phyloP scores from a whole-genome alignment of 1,284 basidiomycete genomes.

The Cutaneotrichosporon sp. region DNA sequence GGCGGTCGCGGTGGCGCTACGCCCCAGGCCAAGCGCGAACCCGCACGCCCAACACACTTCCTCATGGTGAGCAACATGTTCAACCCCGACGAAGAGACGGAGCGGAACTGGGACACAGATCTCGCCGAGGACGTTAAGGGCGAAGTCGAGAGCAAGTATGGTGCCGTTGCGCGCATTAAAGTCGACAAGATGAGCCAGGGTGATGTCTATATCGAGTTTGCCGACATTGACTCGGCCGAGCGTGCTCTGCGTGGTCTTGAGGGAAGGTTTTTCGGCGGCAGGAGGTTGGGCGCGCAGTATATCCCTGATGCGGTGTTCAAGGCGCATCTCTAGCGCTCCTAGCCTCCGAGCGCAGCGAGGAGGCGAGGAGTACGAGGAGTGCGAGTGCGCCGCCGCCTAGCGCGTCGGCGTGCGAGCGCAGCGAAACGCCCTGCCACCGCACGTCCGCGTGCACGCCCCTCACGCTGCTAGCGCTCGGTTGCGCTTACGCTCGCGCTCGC shows the following conservation, averaged over 20 bases:
- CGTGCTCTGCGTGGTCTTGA: conserved; percentile 82
- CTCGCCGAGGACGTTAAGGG: conserved; percentile 92
- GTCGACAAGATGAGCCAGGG: conserved; percentile 87
- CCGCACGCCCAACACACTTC: conserved; percentile 65
- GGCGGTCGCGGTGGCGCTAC: too few species aligned
- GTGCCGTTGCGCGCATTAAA: conserved; percentile 77
- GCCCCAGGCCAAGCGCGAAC: conserved; percentile 53
- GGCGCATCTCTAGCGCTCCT: conserved; percentile 58
- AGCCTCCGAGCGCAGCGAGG: too few species aligned
- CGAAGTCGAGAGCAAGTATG: conserved; percentile 90
- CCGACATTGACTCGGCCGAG: conserved; percentile 68
- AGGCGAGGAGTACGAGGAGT: too few species aligned
- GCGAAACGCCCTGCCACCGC: too few species aligned
- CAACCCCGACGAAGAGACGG: conserved; percentile 94
- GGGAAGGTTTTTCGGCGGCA: conserved; percentile 91
- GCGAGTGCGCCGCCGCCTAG: too few species aligned
- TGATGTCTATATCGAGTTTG: conserved; percentile 95
- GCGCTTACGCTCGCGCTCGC: too few species aligned
- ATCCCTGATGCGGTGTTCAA: conserved; percentile 90
- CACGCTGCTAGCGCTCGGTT: too few species aligned
- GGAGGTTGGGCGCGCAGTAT: conserved; percentile 74
- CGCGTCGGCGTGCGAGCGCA: too few species aligned
- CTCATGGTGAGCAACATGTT: conserved; percentile 95
- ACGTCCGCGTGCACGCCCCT: too few species aligned
- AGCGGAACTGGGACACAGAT: conserved; percentile 92